Percentiles rank a stretch among this genome's conserved stretches.
Evolutionary conservation across 1,284 basidiomycete species (phyloP).

Genomic region (Flammula alnicola): DNA sequence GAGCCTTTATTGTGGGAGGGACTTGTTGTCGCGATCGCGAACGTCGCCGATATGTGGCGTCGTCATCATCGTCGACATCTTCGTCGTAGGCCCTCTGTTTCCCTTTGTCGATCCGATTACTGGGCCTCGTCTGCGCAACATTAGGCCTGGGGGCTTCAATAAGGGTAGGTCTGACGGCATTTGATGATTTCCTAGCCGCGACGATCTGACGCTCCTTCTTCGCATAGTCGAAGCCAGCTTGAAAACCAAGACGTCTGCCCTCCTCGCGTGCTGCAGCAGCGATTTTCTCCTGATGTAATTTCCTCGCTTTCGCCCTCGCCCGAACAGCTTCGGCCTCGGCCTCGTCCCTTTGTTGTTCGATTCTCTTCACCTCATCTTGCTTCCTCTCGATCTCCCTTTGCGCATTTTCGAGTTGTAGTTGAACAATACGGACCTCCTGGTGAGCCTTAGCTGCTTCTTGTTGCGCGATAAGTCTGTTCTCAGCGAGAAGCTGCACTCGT

Average conservation of each 20-base stretch:
- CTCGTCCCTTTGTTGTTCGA: slow-evolving; percentile 53
- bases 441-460: slow-evolving; percentile 52
- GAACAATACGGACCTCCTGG: slow-evolving; percentile 63
- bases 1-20: not conserved
- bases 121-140: not conserved
- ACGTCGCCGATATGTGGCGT: not conserved
- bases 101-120: slow-evolving; percentile 15
- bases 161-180: slow-evolving; percentile 3
- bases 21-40: not conserved
- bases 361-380: slow-evolving; percentile 44
- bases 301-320: slow-evolving; percentile 51
- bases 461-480: slow-evolving; percentile 54
- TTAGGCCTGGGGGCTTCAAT: slow-evolving; percentile 1
- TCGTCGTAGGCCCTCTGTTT: slow-evolving; percentile 8
- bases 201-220: slow-evolving; percentile 36
- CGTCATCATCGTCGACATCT: slow-evolving; percentile 6
- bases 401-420: slow-evolving; percentile 65
- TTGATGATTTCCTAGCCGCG: slow-evolving; percentile 13
- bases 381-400: slow-evolving; percentile 60
- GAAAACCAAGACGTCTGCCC: slow-evolving; percentile 56
- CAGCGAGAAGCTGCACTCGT: slow-evolving; percentile 55
- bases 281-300: slow-evolving; percentile 49
- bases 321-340: slow-evolving; percentile 52
- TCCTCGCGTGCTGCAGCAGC: slow-evolving; percentile 56
- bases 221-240: slow-evolving; percentile 56